Evolutionary conservation across 768 basidiomycete genomes (phyloP).

Genomic region (Pleurotus giganteus): DNA sequence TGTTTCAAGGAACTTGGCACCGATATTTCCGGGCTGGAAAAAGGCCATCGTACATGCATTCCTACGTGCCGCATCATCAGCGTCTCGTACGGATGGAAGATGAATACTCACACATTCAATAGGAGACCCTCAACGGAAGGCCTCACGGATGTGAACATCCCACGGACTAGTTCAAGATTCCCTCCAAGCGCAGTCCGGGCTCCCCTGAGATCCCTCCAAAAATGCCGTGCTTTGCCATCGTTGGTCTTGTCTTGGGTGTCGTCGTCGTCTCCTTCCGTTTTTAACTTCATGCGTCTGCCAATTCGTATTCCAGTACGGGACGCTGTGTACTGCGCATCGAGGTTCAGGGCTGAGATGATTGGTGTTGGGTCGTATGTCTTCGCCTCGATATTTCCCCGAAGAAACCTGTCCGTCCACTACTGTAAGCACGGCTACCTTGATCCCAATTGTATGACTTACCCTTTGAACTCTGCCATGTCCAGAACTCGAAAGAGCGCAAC

Average conservation of each 20-base stretch:
- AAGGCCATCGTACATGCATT: constrained; percentile 55
- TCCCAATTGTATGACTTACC: constrained; percentile 25
- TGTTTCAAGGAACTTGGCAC: constrained; percentile 54
- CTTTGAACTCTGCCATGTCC: constrained; percentile 27
- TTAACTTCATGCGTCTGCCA: constrained; percentile 31
- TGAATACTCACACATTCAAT: constrained; percentile 39
- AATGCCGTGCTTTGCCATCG: neutral
- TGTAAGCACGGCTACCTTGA: too few species aligned
- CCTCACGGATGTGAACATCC: constrained; percentile 36
- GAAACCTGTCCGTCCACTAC: constrained; percentile 40
- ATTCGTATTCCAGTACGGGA: constrained; percentile 44
- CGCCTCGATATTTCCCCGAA: constrained; percentile 34
- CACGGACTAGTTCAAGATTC: neutral
- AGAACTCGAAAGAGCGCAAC: constrained; percentile 41
- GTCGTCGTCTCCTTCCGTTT: neutral
- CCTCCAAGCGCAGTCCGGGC: neutral
- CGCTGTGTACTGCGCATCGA: constrained; percentile 50
- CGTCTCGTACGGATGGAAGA: neutral
- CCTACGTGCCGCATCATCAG: constrained; percentile 10
- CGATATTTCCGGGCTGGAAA: constrained; percentile 60
- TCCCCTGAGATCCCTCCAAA: neutral
- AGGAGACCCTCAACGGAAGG: constrained; percentile 46
- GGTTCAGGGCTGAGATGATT: constrained; percentile 55
- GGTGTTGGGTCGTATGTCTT: constrained; percentile 51
- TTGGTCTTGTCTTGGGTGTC: neutral